Conservation (phyloP, 768 basidiomycete species). For the Polyporus arcularius region DNA sequence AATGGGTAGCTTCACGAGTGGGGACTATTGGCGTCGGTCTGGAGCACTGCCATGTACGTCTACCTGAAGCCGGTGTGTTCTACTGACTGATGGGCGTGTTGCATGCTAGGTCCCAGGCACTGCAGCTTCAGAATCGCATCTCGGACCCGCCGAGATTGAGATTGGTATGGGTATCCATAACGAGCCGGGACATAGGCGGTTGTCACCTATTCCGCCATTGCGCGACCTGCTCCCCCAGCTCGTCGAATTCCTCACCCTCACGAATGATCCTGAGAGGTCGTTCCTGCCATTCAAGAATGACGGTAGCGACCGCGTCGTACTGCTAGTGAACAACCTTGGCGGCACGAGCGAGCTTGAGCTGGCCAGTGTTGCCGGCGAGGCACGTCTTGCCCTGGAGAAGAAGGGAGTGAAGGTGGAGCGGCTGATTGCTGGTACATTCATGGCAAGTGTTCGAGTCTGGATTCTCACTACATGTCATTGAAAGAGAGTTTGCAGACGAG, state of each 20-base stretch:
- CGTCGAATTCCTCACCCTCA: constrained; percentile 70
- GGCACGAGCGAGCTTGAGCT: constrained; percentile 85
- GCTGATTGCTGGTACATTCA: constrained; percentile 79
- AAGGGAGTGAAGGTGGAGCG: constrained; percentile 60
- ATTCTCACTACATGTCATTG: neutral
- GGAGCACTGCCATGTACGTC: constrained; percentile 81
- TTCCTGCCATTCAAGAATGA: constrained; percentile 71
- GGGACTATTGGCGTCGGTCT: constrained; percentile 86
- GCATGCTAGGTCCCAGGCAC: constrained; percentile 73
- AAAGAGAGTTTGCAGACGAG: constrained; percentile 56
- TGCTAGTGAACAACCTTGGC: constrained; percentile 88
- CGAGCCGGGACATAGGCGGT: constrained; percentile 70
- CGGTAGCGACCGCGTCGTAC: constrained; percentile 66
- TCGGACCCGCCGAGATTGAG: constrained; percentile 70
- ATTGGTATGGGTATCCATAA: constrained; percentile 94
- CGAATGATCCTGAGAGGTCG: constrained; percentile 71
- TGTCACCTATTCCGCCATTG: constrained; percentile 73
- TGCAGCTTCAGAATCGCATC: constrained; percentile 52
- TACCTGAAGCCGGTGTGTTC: neutral
- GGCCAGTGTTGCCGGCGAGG: constrained; percentile 64
- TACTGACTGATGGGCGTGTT: neutral
- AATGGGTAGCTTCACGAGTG: constrained; percentile 64
- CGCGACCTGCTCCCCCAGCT: constrained; percentile 69
- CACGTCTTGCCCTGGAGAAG: constrained; percentile 52
- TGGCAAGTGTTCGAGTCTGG: constrained; percentile 50